A percentile compares a stretch with the other conserved stretches of the same genome.
phyloP scores from a whole-genome alignment of 345 rosid genomes.

The Bruguiera sexangula region DNA sequence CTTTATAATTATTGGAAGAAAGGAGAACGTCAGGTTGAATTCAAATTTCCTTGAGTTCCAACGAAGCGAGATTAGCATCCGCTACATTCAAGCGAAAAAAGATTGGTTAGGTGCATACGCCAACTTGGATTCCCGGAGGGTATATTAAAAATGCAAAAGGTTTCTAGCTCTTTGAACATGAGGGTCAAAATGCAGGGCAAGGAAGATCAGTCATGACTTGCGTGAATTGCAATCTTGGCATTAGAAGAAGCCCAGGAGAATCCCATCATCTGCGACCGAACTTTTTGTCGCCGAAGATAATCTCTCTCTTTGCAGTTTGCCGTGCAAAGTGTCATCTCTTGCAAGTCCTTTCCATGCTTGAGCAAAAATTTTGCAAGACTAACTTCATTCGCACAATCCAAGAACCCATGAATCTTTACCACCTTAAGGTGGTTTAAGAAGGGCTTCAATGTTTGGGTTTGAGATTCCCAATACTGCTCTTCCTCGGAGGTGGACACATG shows the following conservation, averaged over 20 bases:
- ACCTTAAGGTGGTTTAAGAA: slow-evolving; percentile 57
- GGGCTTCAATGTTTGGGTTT: slow-evolving; percentile 38
- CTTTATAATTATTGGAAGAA: too few species aligned
- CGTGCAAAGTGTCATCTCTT: slow-evolving; percentile 59
- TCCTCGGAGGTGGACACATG: slow-evolving; percentile 44
- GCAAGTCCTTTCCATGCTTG: slow-evolving; percentile 71
- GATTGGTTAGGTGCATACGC: too few species aligned
- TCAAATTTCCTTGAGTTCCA: too few species aligned
- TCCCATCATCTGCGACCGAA: slow-evolving; percentile 64
- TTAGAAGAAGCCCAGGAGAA: slow-evolving; percentile 74
- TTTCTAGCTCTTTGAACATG: too few species aligned
- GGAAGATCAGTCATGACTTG: too few species aligned
- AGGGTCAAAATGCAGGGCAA: too few species aligned
- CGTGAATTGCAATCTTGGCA: slow-evolving; percentile 55
- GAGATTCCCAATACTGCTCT: slow-evolving; percentile 74
- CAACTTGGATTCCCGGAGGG: too few species aligned
- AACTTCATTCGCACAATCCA: slow-evolving; percentile 72
- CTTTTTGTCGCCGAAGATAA: slow-evolving; percentile 54
- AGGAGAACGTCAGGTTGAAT: too few species aligned
- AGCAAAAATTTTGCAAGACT: slow-evolving; percentile 70
- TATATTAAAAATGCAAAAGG: too few species aligned
- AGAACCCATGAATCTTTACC: slow-evolving; percentile 68
- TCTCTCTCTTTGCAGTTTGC: slow-evolving; percentile 52
- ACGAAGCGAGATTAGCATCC: too few species aligned
- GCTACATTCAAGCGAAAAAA: too few species aligned